Evolutionary conservation across 2,329 filamentous ascomycete genomes (phyloP), one percentile per base, ranked within the genome.

Genomic region (Hymenotorrendiella dingleyae): DNA sequence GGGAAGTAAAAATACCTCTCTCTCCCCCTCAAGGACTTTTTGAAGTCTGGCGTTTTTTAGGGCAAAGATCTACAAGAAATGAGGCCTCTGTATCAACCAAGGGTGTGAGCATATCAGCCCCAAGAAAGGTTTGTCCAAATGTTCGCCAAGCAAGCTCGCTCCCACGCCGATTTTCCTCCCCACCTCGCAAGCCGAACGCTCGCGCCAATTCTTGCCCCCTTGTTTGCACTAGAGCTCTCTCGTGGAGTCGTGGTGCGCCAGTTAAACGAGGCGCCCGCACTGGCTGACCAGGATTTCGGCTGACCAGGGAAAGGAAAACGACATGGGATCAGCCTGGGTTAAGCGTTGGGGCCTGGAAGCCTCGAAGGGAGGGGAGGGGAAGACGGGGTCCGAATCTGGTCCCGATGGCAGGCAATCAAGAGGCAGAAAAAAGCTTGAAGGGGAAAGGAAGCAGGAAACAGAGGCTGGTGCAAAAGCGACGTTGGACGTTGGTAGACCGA

Each of bases 141-240:
- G 40, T 37, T 42, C 33, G 40, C 40, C 40, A 42, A 42, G 37
- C n/a, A n/a, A n/a, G 16, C 32, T 34, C 36, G 36, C 34, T 34
- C 45, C 42, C 37, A 36, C 45, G 40, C 36, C 40, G 16, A 26
- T 38, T 38, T 38, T 34, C 30, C 30, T 12, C 27, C 14, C 30
- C 36, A 33, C 42, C 17, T 46, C 29, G 33, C 43, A 46, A 44
- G 40, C 46, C 43, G 45, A 46, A 40, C 42, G 40, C 44, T 49
- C 47, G 40, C 47, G 47, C 47, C 47, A 49, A 47, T 46, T 49
- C 43, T 44, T 41, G 34, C 37, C 40, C 41, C 36, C 44, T 42
- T 45, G 43, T 37, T 33, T 21, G 26, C 43, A 40, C 39, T 42
- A 43, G 40, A 28, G 37, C 28, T 17, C 36, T 19, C 28, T 24